Base-by-base conservation (phyloP, 768 basidiomycete genomes). In the Lepiota venenata region DNA sequence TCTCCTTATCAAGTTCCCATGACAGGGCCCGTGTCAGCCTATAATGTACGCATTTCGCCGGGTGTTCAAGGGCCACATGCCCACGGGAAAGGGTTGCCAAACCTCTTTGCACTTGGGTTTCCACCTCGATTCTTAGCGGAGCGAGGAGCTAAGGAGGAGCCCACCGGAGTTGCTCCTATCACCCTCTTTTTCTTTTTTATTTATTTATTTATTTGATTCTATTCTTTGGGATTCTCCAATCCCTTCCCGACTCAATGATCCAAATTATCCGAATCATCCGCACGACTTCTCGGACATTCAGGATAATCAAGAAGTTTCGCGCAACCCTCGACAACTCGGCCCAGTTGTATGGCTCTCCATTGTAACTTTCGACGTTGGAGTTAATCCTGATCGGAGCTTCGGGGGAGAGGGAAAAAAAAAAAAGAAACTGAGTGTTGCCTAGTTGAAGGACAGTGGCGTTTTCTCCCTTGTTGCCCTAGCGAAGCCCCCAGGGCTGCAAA, bases 91-190 rank as follows among this genome's bases (percentile, higher is more conserved):
- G 27, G n/a, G n/a, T n/a, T n/a, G n/a, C n/a, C n/a, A n/a, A n/a
- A n/a, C n/a, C n/a, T n/a, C n/a, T n/a, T n/a, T n/a, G n/a, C n/a
- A n/a, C n/a, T n/a, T n/a, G n/a, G n/a, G n/a, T 47, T 47, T 14
- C n/a, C n/a, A 25, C 15, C 37, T 50, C 21, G 46, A 47, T 36
- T 47, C 25, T 36, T 18, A 36, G 29, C 41, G 42, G 50, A 40
- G 32, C 35, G 43, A 52, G 42, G 3, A 52, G n/a, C n/a, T n/a
- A n/a, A n/a, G n/a, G n/a, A n/a, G n/a, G n/a, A 40, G 41, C 40
- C 42, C 50, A 52, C 6, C 50, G 50, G 50, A 52, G 50, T 52
- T 52, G 50, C 10, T 43, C 41, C 44, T 52, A 43, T 43, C 50
- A 52, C 50, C 50, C 50, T 52, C 50, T 50, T 50, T 41, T 50